A percentile compares a stretch with the other conserved stretches of the same genome.
These are phyloP conservation scores for Trichoderma atrobrunneum DNA, from an alignment of 2,329 filamentous ascomycete genomes.

Conservation along the genomic window DNA sequence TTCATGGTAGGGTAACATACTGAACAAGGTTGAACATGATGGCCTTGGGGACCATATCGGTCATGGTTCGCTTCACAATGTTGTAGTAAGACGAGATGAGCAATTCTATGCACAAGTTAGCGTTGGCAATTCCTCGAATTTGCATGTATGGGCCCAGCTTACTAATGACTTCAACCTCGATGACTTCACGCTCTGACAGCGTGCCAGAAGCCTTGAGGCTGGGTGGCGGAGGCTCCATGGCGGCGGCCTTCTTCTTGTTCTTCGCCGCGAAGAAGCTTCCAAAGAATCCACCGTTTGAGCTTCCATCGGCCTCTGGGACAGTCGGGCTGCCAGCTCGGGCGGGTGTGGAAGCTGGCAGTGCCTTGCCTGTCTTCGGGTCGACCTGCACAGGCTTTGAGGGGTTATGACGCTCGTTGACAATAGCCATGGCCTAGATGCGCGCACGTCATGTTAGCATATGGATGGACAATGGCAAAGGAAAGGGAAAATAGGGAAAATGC, in stretches of 20 bases:
- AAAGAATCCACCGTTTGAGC: conserved; percentile 78
- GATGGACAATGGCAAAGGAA: neutral
- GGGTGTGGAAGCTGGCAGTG: conserved; percentile 67
- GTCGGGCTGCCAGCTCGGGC: conserved; percentile 74
- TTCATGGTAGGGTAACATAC: conserved; percentile 55
- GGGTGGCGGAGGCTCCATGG: conserved; percentile 93
- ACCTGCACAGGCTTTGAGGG: conserved; percentile 85
- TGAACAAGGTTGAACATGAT: conserved; percentile 97
- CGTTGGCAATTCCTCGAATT: neutral
- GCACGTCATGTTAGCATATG: conserved; percentile 20
- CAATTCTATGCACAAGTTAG: conserved; percentile 60
- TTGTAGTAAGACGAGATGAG: conserved; percentile 97
- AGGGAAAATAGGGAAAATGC: neutral
- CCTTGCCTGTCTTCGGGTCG: conserved; percentile 97
- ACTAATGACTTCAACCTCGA: conserved; percentile 99
- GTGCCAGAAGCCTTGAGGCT: conserved; percentile 92
- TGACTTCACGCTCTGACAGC: conserved; percentile 86
- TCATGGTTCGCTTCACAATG: conserved; percentile 97
- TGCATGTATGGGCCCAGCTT: conserved; percentile 40
- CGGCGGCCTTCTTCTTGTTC: conserved; percentile 99
- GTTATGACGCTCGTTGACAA: conserved; percentile 90
- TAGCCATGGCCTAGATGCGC: conserved; percentile 74
- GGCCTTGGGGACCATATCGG: conserved; percentile 99
- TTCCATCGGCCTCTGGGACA: conserved; percentile 49
- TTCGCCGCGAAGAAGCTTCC: conserved; percentile 98